Evolutionary conservation across 163 green algal genomes (phyloP).

Genomic region (Prototheca wickerhamii): DNA sequence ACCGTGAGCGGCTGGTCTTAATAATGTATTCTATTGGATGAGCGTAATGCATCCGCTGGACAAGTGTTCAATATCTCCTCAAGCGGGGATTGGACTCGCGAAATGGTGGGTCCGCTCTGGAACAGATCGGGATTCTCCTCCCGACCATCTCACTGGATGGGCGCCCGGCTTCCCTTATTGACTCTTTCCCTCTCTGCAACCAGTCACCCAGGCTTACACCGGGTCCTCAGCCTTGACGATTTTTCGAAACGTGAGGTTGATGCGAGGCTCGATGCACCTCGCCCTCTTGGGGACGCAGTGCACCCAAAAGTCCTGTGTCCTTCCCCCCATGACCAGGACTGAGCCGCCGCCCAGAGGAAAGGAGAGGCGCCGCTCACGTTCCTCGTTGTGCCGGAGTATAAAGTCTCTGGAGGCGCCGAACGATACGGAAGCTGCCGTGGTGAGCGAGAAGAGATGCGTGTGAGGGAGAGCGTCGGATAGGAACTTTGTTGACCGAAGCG

Average conservation of each 20-base stretch:
- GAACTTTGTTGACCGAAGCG: background rate
- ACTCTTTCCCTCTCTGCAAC: no score
- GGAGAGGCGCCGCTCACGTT: conserved; percentile 20
- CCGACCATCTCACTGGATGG: background rate
- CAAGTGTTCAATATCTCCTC: no score
- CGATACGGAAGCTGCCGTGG: conserved; percentile 30
- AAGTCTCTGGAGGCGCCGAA: conserved; percentile 49
- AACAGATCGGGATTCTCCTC: background rate
- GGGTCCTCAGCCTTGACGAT: conserved; percentile 11
- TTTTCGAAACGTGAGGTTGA: conserved; percentile 48
- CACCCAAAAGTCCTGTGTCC: conserved; percentile 40
- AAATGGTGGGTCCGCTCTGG: no score
- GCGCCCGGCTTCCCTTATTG: no score
- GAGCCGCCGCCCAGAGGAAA: conserved; percentile 32
- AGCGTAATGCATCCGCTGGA: no score
- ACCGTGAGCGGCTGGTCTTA: no score
- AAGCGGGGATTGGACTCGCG: no score
- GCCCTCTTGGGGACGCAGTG: conserved; percentile 38
- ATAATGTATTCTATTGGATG: background rate
- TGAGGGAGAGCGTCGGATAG: background rate
- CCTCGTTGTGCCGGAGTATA: conserved; percentile 33
- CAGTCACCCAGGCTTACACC: no score
- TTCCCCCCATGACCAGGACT: conserved; percentile 45
- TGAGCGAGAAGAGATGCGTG: background rate
- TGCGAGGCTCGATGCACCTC: conserved; percentile 11